Evolutionary conservation across 371 early-diverging fungal species (phyloP), one percentile per base, ranked within the genome.

Genomic region (Syncephalastrum racemosum): DNA sequence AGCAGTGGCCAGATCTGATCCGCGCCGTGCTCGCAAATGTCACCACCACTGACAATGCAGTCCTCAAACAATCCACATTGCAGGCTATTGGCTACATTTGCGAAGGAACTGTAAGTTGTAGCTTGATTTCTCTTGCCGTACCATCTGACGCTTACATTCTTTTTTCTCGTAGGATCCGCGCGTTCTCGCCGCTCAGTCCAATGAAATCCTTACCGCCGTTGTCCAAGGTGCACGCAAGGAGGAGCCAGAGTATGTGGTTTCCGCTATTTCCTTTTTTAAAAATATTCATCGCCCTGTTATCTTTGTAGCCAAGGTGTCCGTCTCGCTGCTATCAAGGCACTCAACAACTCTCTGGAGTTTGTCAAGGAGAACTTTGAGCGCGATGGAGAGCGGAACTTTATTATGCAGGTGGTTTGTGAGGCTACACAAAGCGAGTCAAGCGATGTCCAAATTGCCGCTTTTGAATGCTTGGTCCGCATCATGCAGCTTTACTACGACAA

Each of bases 361-460:
- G 85, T 94, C 46, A 81, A 89, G 62, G 86, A 80, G 22, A 95
- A 98, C 79, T 97, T 98, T 81, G 91, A 92, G 51, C 78, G 86
- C 36, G 92, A 91, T 67, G 88, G 85, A 57, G 97, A 98, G 71
- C 84, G 98, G 58, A 95, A 98, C 75, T 92, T 90, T 57, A 94
- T 98, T 56, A 98, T 98, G 99, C 91, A 93, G 67, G 88, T 94
- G n/a, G 93, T 98, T 13, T 98, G 97, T 70, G 96, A 94, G 67
- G 93, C 94, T 24, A 93, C 96, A 19, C 93, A 94, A 77, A 83
- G 87, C 66, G 64, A 73, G 22, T 84, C 87, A 44, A 79, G 67
- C 20, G 81, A 80, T 36, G 88, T 97, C 41, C 89, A 93, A 63
- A 87, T 89, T 15, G 85, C 88, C 18, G 91, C 96, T 7, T 97